Evolutionary conservation across 2,329 filamentous ascomycete genomes (phyloP), one percentile per base, ranked within the genome.

Genomic region (Xylariaceae sp.): DNA sequence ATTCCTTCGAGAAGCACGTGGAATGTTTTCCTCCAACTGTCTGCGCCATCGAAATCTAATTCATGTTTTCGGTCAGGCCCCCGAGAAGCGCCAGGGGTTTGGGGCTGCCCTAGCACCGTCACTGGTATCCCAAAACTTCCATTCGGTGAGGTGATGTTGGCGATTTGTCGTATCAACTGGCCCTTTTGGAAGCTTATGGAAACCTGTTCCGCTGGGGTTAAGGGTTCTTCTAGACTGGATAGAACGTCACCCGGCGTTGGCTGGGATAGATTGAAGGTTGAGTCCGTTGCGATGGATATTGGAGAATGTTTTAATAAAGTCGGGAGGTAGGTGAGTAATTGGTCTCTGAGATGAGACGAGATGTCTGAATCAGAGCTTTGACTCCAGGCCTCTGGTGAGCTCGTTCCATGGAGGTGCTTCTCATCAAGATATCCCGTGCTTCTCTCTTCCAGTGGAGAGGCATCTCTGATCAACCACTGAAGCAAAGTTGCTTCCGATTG

Each of bases 1-100:
- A 83, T 73, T 0, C 76, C 76, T 63, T 87, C 84, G 7, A 87
- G 68, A 57, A 87, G 71, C 2, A 76, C 73, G 45, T 82, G 77
- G 57, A 88, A 88, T 0, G 83, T 82, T 37, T 77, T 73, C 1
- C 77, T 77, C 85, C 85, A 88, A 1, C 76, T 78, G 4, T 69
- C 69, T 2, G 69, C 71, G 47, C 73, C 74, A 55, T 67, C 65
- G 34, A 56, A 54, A 8, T 61, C 58, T 17, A 55, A 3, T 30
- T 55, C 58, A 13, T 53, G 59, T 50, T 47, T 45, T 48, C 17
- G 51, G 11, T 52, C 58, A 47, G 56, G 30, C 51, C 15, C 55
- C 50, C 45, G 54, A 1, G n/a, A 50, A 37, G 62, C 41, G 45
- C 62, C 18, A 51, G 63, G n/a, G 34, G 52, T 35, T 50, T 51